Conservation (phyloP, 192 early-diverging fungal species). For the Rhizophagus prolifer region DNA sequence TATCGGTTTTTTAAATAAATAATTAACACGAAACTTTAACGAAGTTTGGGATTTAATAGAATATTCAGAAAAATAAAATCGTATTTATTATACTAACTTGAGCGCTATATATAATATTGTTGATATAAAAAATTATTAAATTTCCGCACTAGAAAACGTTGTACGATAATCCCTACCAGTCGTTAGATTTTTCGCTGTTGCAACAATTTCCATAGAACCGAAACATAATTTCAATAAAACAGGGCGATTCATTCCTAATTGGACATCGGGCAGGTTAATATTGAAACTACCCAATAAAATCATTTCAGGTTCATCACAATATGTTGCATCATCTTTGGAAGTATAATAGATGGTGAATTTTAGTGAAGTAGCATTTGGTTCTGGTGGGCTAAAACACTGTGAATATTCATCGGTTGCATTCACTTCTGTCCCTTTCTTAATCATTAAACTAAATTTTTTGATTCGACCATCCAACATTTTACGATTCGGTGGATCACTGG, state of each 20-base stretch:
- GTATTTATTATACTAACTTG: too few species aligned
- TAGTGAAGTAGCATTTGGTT: neutral
- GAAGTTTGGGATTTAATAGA: too few species aligned
- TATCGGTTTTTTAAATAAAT: too few species aligned
- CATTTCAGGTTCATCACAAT: neutral
- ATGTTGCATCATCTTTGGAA: neutral
- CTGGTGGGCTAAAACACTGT: neutral
- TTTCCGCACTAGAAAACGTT: too few species aligned
- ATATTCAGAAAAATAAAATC: too few species aligned
- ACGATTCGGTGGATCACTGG: slow-evolving; percentile 6
- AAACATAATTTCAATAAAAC: neutral
- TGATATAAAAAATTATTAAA: too few species aligned
- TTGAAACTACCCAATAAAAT: neutral
- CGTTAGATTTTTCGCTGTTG: too few species aligned
- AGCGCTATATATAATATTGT: too few species aligned
- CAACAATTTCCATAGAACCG: neutral
- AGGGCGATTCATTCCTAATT: slow-evolving; percentile 8
- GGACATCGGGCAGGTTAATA: slow-evolving; percentile 5
- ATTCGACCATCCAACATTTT: slow-evolving; percentile 18
- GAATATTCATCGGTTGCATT: slow-evolving; percentile 6
- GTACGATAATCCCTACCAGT: too few species aligned
- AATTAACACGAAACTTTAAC: too few species aligned
- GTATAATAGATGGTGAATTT: slow-evolving; percentile 20
- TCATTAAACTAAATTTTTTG: slow-evolving; percentile 15
- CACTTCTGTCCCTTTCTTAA: slow-evolving; percentile 4